Evolutionary conservation across 148 eudicot genomes (phyloP).

Genomic region (Beta vulgaris): DNA sequence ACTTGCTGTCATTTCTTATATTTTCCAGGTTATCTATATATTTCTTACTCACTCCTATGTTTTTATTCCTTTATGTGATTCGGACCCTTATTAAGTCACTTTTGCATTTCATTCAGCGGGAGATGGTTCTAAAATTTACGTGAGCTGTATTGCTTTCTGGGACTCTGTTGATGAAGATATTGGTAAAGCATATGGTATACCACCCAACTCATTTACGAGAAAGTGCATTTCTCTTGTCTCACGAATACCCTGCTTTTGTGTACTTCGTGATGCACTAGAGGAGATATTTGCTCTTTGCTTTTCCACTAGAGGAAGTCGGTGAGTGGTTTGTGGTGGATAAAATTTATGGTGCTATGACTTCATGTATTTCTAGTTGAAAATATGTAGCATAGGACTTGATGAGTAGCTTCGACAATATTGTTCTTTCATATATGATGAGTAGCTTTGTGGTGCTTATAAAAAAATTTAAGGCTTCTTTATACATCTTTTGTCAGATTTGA

Average conservation of each 20-base stretch:
- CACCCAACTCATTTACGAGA: slow-evolving; percentile 75
- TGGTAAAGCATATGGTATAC: slow-evolving; percentile 77
- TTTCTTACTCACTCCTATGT: background rate
- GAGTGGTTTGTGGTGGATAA: slow-evolving; percentile 21
- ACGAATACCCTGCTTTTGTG: slow-evolving; percentile 69
- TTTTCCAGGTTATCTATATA: background rate
- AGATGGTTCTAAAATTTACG: slow-evolving; percentile 92
- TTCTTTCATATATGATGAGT: background rate
- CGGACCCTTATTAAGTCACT: slow-evolving; percentile 7
- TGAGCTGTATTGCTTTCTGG: slow-evolving; percentile 86
- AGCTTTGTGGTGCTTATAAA: background rate
- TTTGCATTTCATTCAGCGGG: slow-evolving; percentile 63
- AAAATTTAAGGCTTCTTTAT: background rate
- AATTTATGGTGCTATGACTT: background rate
- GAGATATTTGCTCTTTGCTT: slow-evolving; percentile 84
- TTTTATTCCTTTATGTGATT: background rate
- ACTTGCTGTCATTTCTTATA: background rate
- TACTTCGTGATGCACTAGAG: slow-evolving; percentile 72
- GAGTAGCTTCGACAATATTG: background rate
- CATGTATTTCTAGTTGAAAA: background rate
- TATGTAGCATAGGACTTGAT: background rate
- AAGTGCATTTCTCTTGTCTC: slow-evolving; percentile 93
- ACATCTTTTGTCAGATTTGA: background rate
- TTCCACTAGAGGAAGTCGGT: slow-evolving; percentile 82
- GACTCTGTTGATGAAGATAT: slow-evolving; percentile 93